A percentile compares a stretch with the other conserved stretches of the same genome.
Conservation (phyloP, 202 grass and related monocot genomes). For the Brachypodium distachyon region DNA sequence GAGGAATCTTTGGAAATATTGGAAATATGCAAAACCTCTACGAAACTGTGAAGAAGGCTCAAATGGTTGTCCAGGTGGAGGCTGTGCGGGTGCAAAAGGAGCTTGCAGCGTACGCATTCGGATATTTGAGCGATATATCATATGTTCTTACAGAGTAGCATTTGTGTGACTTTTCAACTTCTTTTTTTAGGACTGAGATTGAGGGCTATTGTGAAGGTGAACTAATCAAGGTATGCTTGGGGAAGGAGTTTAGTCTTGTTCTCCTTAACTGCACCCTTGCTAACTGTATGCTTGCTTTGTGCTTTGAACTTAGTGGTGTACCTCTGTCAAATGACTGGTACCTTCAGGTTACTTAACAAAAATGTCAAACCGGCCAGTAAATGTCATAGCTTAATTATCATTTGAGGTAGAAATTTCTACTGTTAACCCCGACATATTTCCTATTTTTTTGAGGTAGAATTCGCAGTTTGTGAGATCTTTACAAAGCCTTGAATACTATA, state of each 20-base stretch:
- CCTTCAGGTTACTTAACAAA: slow-evolving; percentile 11
- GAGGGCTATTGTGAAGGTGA: slow-evolving; percentile 99
- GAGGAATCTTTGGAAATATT: slow-evolving; percentile 84
- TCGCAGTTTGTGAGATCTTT: neutral
- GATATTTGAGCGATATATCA: slow-evolving; percentile 17
- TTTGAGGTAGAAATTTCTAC: neutral
- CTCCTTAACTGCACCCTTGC: slow-evolving; percentile 6
- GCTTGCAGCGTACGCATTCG: slow-evolving; percentile 80
- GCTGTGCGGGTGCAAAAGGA: slow-evolving; percentile 97
- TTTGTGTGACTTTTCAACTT: slow-evolving; percentile 7
- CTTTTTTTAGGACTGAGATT: slow-evolving; percentile 71
- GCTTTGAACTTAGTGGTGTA: neutral
- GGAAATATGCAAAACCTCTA: slow-evolving; percentile 99
- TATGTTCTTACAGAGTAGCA: slow-evolving; percentile 10
- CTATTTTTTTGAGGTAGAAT: neutral
- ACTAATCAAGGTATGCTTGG: slow-evolving; percentile 80
- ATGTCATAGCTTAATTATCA: neutral
- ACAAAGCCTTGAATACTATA: neutral
- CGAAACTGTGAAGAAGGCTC: slow-evolving; percentile 97
- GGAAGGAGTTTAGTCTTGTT: slow-evolving; percentile 2
- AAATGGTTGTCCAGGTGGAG: slow-evolving; percentile 99
- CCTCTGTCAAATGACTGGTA: neutral
- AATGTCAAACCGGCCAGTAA: neutral
- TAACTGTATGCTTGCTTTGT: neutral
- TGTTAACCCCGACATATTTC: neutral